A percentile compares a stretch with the other conserved stretches of the same genome.
phyloP scores from a whole-genome alignment of 257 asterid genomes.

The Asclepias syriaca region DNA sequence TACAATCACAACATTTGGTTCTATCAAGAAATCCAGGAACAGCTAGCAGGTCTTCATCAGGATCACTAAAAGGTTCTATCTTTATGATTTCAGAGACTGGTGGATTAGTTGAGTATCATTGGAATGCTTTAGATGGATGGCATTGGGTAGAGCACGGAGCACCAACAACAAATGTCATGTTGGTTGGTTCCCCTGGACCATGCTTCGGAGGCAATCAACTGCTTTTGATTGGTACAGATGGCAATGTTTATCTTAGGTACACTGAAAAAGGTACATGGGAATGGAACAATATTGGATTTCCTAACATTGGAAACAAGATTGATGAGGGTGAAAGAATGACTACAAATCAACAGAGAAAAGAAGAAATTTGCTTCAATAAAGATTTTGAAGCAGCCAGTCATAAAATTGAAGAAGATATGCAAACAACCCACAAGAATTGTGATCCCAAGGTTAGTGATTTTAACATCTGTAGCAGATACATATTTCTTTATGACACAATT shows the following conservation, averaged over 20 bases:
- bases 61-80: slow-evolving; percentile 56
- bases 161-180: slow-evolving; percentile 43
- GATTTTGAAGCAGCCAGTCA: slow-evolving; percentile 26
- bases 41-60: slow-evolving; percentile 39
- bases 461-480: no score
- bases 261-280: slow-evolving; percentile 55
- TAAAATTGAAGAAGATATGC: slow-evolving; percentile 26
- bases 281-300: slow-evolving; percentile 70
- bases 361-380: slow-evolving; percentile 24
- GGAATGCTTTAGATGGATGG: slow-evolving; percentile 67
- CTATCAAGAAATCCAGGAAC: slow-evolving; percentile 66
- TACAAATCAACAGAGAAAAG: slow-evolving; percentile 7
- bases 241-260: slow-evolving; percentile 59
- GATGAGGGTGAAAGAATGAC: slow-evolving; percentile 18
- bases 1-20: slow-evolving; percentile 75
- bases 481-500: no score
- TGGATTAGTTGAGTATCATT: slow-evolving; percentile 66
- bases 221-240: slow-evolving; percentile 72
- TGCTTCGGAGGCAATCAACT: slow-evolving; percentile 50
- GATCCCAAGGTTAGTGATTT: slow-evolving; percentile 48
- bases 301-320: slow-evolving; percentile 19
- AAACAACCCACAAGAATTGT: slow-evolving; percentile 34
- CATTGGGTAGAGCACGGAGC: slow-evolving; percentile 88
- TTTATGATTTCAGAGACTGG: slow-evolving; percentile 75
- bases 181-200: slow-evolving; percentile 90